Evolutionary conservation across 2,329 filamentous ascomycete species (phyloP).

Genomic region (Monilinia fructicola): DNA sequence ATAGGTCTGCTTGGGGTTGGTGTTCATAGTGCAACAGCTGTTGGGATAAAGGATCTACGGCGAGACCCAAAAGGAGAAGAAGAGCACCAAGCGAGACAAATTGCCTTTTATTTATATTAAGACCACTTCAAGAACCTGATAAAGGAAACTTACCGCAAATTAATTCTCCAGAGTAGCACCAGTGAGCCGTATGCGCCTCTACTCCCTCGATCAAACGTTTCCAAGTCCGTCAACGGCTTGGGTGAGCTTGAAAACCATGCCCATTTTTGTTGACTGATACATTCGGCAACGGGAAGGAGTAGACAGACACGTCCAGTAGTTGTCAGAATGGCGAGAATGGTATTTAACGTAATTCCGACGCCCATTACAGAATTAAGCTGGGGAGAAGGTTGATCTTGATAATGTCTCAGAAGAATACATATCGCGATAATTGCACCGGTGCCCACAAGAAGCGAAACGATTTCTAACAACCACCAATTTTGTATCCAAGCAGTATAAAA

Average conservation of each 20-base stretch:
- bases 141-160: background rate
- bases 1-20: no score
- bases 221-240: conserved; percentile 1
- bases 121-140: background rate
- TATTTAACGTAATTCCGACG: background rate
- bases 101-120: no score
- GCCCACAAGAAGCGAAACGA: background rate
- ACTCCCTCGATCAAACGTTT: background rate
- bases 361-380: background rate
- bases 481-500: background rate
- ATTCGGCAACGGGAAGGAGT: background rate
- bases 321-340: background rate
- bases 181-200: background rate
- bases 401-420: background rate
- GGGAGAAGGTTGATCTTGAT: conserved; percentile 2
- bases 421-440: background rate
- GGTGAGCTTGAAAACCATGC: background rate
- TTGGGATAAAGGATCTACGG: no score
- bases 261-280: conserved; percentile 11
- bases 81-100: no score
- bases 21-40: no score
- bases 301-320: background rate
- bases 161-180: background rate
- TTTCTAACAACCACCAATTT: conserved; percentile 1
- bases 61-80: no score